Conservation (phyloP, 2,329 filamentous ascomycete genomes). For the Hymenoscyphus occultus region DNA sequence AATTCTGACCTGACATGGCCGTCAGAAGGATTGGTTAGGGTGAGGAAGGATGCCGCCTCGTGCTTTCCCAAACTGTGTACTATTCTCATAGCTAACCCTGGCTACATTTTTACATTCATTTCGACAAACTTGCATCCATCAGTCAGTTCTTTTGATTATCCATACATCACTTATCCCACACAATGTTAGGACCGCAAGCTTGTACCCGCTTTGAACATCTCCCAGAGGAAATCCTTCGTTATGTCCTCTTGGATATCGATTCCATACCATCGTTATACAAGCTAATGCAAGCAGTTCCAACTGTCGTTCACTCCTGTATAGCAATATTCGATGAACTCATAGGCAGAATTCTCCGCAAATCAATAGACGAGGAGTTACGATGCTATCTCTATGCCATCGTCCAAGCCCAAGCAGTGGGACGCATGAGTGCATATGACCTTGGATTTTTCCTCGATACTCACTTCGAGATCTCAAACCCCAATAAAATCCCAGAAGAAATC, state of each 20-base stretch:
- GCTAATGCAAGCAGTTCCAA: not conserved
- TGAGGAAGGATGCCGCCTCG: not conserved
- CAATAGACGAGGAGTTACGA: conserved; percentile 8
- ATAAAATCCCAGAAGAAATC: not conserved
- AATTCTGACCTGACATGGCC: too few relatives aligned
- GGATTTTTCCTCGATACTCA: not conserved
- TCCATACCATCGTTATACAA: conserved; percentile 5
- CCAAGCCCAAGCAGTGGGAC: not conserved
- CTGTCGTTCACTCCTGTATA: not conserved
- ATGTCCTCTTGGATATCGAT: not conserved
- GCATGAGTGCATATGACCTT: not conserved
- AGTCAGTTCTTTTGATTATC: not conserved
- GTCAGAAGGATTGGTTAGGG: too few relatives aligned
- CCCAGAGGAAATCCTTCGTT: conserved; percentile 11
- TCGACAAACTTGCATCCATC: not conserved
- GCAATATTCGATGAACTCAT: conserved; percentile 2
- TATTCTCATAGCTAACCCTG: not conserved
- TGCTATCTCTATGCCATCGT: conserved; percentile 8
- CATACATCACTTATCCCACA: not conserved
- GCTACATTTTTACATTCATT: not conserved
- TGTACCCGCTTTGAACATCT: conserved; percentile 15
- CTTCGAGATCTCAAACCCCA: not conserved
- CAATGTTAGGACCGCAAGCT: not conserved
- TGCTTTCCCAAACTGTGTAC: not conserved
- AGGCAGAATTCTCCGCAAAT: conserved; percentile 11